Evolutionary conservation across 1,139 yeast species (phyloP).

Genomic region (Protomyces arabidopsidicola): DNA sequence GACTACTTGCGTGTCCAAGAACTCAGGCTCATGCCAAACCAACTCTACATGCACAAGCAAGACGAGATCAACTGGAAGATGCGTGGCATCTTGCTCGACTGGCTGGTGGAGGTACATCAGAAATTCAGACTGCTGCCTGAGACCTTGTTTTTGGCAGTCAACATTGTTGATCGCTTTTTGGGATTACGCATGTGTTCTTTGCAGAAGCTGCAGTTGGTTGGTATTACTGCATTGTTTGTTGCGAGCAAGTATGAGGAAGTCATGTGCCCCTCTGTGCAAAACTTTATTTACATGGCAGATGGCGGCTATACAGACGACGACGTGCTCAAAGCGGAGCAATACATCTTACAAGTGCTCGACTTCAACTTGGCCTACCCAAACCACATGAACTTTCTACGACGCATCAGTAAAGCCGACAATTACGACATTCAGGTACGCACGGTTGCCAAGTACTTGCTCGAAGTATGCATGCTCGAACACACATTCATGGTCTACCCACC

Average conservation of each 20-base stretch:
- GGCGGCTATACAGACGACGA: constrained; percentile 80
- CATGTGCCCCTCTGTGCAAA: constrained; percentile 79
- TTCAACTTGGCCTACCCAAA: constrained; percentile 85
- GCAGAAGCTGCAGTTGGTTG: constrained; percentile 80
- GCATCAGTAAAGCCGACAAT: constrained; percentile 92
- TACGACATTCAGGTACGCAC: constrained; percentile 91
- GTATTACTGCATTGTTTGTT: constrained; percentile 82
- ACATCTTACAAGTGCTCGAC: constrained; percentile 61
- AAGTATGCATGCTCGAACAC: constrained; percentile 75
- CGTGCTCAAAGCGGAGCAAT: constrained; percentile 80
- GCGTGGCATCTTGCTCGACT: constrained; percentile 86
- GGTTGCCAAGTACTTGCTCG: constrained; percentile 81
- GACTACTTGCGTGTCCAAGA: constrained; percentile 73
- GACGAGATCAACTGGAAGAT: constrained; percentile 73
- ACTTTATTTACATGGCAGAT: constrained; percentile 84
- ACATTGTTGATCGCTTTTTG: constrained; percentile 86
- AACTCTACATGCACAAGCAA: constrained; percentile 69
- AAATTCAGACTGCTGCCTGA: constrained; percentile 86
- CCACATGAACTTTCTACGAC: constrained; percentile 87
- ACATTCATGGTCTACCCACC: constrained; percentile 75
- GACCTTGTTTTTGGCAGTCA: constrained; percentile 80
- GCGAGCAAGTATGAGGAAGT: constrained; percentile 97
- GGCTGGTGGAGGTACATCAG: constrained; percentile 90
- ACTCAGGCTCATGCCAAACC: constrained; percentile 61
- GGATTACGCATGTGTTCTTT: constrained; percentile 73